Evolutionary conservation across 1,139 yeast species (phyloP).

Genomic region (Blastobotrys serpentis): DNA sequence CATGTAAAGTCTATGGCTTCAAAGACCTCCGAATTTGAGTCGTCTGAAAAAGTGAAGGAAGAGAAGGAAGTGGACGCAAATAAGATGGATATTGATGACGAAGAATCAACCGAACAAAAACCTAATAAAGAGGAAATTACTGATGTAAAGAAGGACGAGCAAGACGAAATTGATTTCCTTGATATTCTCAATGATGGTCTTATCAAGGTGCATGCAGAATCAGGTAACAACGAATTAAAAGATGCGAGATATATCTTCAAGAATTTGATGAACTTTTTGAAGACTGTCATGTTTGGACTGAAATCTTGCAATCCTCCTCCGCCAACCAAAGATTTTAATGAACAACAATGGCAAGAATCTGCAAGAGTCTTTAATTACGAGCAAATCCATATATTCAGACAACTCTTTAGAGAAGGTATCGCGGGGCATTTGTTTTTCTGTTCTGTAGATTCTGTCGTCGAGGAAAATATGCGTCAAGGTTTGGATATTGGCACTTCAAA

Average conservation of each 20-base stretch:
- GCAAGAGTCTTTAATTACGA: slow-evolving; percentile 82
- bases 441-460: slow-evolving; percentile 40
- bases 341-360: slow-evolving; percentile 80
- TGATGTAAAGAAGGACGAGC: slow-evolving; percentile 14
- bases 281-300: slow-evolving; percentile 86
- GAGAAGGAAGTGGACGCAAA: slow-evolving; percentile 23
- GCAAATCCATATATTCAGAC: slow-evolving; percentile 74
- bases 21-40: slow-evolving; percentile 17
- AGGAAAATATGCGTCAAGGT: slow-evolving; percentile 25
- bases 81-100: slow-evolving; percentile 23
- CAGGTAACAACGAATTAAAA: slow-evolving; percentile 64
- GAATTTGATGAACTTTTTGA: slow-evolving; percentile 83
- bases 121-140: slow-evolving; percentile 21
- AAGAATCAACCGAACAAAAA: slow-evolving; percentile 11
- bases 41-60: slow-evolving; percentile 10
- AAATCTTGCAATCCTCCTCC: slow-evolving; percentile 88
- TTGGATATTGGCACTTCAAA: slow-evolving; percentile 80
- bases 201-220: slow-evolving; percentile 45
- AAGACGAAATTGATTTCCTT: slow-evolving; percentile 42
- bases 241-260: slow-evolving; percentile 88
- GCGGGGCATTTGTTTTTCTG: slow-evolving; percentile 77
- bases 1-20: slow-evolving; percentile 39
- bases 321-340: slow-evolving; percentile 59
- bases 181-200: slow-evolving; percentile 51
- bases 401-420: slow-evolving; percentile 80